Evolutionary conservation across 2,329 filamentous ascomycete genomes (phyloP).

Genomic region (Penicillium sp.): DNA sequence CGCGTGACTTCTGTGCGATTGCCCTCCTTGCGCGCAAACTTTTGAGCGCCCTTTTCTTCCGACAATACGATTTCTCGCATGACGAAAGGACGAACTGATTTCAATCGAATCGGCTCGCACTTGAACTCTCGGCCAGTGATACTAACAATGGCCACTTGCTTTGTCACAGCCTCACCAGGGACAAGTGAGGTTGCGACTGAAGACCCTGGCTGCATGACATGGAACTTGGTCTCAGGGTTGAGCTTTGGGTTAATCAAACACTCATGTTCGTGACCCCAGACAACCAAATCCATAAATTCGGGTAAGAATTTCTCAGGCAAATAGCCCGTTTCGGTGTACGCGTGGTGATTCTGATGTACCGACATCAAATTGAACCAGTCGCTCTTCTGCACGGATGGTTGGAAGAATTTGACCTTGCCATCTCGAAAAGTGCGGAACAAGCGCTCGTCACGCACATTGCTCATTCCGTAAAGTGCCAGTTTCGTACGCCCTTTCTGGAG

Average conservation of each 20-base stretch:
- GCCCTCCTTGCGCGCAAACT: conserved; percentile 76
- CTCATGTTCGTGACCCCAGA: conserved; percentile 98
- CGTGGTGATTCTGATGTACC: conserved; percentile 94
- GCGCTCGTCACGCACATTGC: conserved; percentile 93
- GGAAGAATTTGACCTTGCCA: conserved; percentile 90
- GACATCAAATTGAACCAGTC: conserved; percentile 97
- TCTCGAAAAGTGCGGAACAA: conserved; percentile 93
- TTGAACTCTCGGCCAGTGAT: conserved; percentile 82
- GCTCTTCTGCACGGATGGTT: conserved; percentile 73
- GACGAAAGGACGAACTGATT: conserved; percentile 86
- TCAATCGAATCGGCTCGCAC: conserved; percentile 78
- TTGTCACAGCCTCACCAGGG: conserved; percentile 84
- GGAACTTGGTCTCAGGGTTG: conserved; percentile 86
- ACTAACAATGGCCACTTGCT: conserved; percentile 84
- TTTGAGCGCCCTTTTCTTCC: conserved; percentile 74
- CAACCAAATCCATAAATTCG: conserved; percentile 83
- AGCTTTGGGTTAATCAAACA: conserved; percentile 81
- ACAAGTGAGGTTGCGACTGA: conserved; percentile 93
- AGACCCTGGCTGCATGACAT: conserved; percentile 96
- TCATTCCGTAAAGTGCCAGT: conserved; percentile 88
- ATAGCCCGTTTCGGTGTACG: conserved; percentile 89
- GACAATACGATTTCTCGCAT: conserved; percentile 78
- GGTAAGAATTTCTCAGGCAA: conserved; percentile 91
- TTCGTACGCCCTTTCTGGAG: conserved; percentile 94
- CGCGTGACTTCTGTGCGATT: conserved; percentile 80